Evolutionary conservation across 106 monocot genomes (phyloP), one percentile per base, ranked within the genome.

Genomic region (Dendrobium nobile): DNA sequence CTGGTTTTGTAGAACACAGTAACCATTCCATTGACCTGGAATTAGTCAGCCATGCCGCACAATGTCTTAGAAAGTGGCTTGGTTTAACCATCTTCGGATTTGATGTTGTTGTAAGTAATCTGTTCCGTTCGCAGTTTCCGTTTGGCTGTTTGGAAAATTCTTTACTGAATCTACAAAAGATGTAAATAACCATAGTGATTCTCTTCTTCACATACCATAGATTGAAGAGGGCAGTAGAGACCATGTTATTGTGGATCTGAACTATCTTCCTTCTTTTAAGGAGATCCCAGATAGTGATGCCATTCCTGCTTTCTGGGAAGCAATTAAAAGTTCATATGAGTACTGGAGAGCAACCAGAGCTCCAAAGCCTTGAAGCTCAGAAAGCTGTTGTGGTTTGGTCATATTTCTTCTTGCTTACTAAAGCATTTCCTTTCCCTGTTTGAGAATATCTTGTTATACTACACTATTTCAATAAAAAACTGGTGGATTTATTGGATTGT

Each of bases 231-330:
- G 85, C 6, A 91, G 81, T 7, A 80, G 93, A 16, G 98, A 95
- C 77, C 95, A 99, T 88, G 93, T 99, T 59, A 87, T 99, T 41
- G 92, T 99, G 72, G 98, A 99, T 81, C 22, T 99, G 51, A 95
- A 99, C 75, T 99, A 99, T 87, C 90, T 99, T 64, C 95, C 98
- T 0, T 93, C 98, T 64, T 95, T 99, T 75, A 95, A 95, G 77
- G 98, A 99, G 83, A 83, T 99, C 9, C 92, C 93, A 18, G 88
- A 89, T 78, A 22, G 15, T 65, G 88, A 83, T 72, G 95, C 98
- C n/a, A 86, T 99, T 48, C 94, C 95, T 61, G 98, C 98, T 79
- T 99, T 99, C 84, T 99, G 93, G 93, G 87, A 87, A 77, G 95
- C 95, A 47, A 87, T 99, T 51, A 91, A 75, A 76, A 61, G 26